Percentiles rank a stretch among this genome's conserved stretches.
Evolutionary conservation across 2,329 filamentous ascomycete genomes (phyloP).

Genomic region (Colletotrichum agaves): DNA sequence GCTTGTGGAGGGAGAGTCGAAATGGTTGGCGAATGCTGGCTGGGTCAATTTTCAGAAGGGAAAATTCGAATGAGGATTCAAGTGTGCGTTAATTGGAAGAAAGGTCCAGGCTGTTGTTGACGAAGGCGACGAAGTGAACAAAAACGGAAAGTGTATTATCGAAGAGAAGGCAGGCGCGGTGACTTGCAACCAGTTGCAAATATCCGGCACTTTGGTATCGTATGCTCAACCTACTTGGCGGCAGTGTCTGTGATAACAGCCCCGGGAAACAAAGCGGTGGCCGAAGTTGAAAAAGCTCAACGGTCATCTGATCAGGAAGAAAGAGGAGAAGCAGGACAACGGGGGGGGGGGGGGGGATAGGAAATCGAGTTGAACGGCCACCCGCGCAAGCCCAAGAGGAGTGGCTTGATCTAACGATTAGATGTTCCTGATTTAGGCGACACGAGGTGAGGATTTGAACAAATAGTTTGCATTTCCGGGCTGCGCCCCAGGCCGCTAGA

Average conservation of each 20-base stretch:
- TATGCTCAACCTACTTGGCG: background rate
- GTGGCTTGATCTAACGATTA: slow-evolving; percentile 30
- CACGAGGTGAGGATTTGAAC: slow-evolving; percentile 12
- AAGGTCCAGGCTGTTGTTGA: no score
- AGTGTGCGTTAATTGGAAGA: no score
- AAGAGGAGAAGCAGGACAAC: background rate
- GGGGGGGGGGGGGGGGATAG: background rate
- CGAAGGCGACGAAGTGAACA: background rate
- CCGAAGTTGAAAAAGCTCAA: slow-evolving; percentile 3
- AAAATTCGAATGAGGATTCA: no score
- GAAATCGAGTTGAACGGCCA: slow-evolving; percentile 11
- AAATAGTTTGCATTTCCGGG: slow-evolving; percentile 26
- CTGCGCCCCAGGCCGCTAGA: slow-evolving; percentile 32
- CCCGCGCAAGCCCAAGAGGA: slow-evolving; percentile 8
- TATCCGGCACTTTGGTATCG: slow-evolving; percentile 9
- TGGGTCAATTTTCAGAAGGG: background rate
- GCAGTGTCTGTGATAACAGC: background rate
- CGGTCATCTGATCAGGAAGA: slow-evolving; percentile 9
- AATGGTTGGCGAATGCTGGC: background rate
- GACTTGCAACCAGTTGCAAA: slow-evolving; percentile 34
- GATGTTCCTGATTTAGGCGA: slow-evolving; percentile 23
- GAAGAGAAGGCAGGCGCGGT: slow-evolving; percentile 5
- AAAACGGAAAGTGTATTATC: background rate
- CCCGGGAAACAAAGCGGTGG: background rate
- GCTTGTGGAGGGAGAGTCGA: background rate